Conservation (phyloP, 2,329 filamentous ascomycete genomes). For the Pestalotiopsis sp. region DNA sequence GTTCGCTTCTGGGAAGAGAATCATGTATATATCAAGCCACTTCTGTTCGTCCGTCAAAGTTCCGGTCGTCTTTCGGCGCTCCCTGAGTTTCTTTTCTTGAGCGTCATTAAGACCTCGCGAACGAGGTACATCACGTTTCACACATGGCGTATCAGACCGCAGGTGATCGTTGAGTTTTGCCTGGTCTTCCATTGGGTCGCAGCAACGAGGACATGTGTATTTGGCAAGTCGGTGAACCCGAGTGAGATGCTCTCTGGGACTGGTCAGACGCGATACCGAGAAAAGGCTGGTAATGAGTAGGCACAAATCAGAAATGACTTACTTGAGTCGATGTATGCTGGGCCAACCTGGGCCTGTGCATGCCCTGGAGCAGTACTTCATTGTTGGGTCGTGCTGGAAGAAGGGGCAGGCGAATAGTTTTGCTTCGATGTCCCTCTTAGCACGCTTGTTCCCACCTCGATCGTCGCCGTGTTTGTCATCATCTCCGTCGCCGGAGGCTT, state of each 20-base stretch:
- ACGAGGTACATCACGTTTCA: conserved; percentile 25
- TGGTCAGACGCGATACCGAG: background rate
- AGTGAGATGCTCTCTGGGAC: conserved; percentile 31
- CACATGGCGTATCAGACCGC: conserved; percentile 30
- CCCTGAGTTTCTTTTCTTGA: conserved; percentile 29
- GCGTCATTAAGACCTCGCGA: conserved; percentile 31
- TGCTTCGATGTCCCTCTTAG: conserved; percentile 34
- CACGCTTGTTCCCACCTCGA: conserved; percentile 39
- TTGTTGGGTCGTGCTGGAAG: conserved; percentile 36
- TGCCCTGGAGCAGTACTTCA: conserved; percentile 24
- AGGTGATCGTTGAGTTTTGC: conserved; percentile 28
- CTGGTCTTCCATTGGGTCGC: conserved; percentile 24
- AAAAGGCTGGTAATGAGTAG: background rate
- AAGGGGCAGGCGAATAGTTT: conserved; percentile 39
- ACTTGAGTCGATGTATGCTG: conserved; percentile 34
- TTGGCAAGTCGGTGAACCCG: conserved; percentile 30
- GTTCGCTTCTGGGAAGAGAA: conserved; percentile 32
- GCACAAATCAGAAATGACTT: conserved; percentile 14
- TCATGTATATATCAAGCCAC: conserved; percentile 34
- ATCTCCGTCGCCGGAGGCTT: conserved; percentile 29
- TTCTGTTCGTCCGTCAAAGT: conserved; percentile 30
- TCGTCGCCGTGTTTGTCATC: conserved; percentile 32
- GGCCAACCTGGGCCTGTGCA: conserved; percentile 29
- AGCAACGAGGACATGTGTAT: conserved; percentile 30
- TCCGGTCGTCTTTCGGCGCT: conserved; percentile 27